Conservation (phyloP, 345 rosid genomes). For the Hibiscus syriacus region DNA sequence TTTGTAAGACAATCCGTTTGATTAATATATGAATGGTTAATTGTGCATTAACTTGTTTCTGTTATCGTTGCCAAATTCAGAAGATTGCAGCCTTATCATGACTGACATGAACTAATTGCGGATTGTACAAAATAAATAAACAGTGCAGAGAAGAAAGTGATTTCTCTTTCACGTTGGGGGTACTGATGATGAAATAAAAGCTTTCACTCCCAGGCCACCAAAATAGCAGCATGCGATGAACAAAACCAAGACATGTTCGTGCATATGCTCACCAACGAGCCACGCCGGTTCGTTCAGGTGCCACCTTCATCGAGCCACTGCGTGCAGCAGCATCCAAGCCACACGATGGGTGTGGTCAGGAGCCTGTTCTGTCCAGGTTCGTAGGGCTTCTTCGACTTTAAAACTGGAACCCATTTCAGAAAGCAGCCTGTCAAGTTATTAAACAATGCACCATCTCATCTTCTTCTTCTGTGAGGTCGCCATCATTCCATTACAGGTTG, state of each 20-base stretch:
- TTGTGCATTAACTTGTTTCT: not conserved
- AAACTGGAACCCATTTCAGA: not conserved
- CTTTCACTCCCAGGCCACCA: not conserved
- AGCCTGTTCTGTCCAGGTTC: not conserved
- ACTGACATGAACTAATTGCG: too few species aligned
- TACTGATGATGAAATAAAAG: too few species aligned
- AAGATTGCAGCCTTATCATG: not conserved
- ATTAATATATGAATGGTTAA: too few species aligned
- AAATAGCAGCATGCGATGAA: not conserved
- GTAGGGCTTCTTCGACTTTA: not conserved
- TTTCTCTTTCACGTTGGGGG: not conserved
- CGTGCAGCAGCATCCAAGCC: not conserved
- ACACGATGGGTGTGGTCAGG: not conserved
- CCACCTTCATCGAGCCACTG: conserved; percentile 20
- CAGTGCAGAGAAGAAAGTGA: too few species aligned
- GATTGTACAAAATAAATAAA: too few species aligned
- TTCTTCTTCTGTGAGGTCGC: not conserved
- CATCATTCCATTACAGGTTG: not conserved
- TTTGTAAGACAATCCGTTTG: too few species aligned
- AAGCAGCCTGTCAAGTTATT: not conserved
- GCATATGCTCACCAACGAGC: conserved; percentile 19
- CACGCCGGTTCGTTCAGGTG: conserved; percentile 29
- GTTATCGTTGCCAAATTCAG: not conserved
- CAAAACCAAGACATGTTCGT: conserved; percentile 3
- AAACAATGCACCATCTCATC: not conserved